A percentile compares a stretch with the other conserved stretches of the same genome.
Conservation (phyloP, 2,329 filamentous ascomycete genomes). For the Exophiala viscosa region DNA sequence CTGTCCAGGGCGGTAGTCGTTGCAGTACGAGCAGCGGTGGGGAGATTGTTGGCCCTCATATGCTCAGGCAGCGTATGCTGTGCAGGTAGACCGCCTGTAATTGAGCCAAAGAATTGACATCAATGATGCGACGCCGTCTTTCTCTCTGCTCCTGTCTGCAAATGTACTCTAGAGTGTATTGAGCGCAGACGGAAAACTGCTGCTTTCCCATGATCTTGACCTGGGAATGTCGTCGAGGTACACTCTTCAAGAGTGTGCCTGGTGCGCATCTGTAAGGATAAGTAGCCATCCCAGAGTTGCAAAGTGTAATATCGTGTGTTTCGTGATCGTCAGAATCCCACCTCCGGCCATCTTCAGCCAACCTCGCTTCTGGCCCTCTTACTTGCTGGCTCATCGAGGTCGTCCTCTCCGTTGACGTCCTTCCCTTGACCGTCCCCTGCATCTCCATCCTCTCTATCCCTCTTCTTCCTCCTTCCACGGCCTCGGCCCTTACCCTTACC, state of each 20-base stretch:
- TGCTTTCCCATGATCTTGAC: too few relatives aligned
- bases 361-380: slow-evolving; percentile 23
- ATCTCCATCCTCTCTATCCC: slow-evolving; percentile 19
- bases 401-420: slow-evolving; percentile 30
- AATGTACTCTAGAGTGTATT: neutral
- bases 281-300: too few relatives aligned
- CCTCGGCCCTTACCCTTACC: slow-evolving; percentile 28
- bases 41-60: neutral
- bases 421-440: slow-evolving; percentile 4
- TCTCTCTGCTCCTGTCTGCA: neutral
- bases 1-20: too few relatives aligned
- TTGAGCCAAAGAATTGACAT: slow-evolving; percentile 21
- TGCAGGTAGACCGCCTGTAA: neutral
- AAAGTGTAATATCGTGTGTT: neutral
- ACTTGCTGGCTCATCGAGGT: slow-evolving; percentile 11
- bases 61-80: neutral
- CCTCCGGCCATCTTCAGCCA: slow-evolving; percentile 10
- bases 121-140: neutral
- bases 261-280: neutral
- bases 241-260: neutral
- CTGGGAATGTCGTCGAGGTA: neutral
- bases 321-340: neutral
- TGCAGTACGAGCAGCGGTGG: too few relatives aligned
- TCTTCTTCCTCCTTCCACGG: slow-evolving; percentile 27
- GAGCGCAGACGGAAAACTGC: too few relatives aligned